Evolutionary conservation across 305 asterid species (phyloP).

Genomic region (Plantago coronopus): DNA sequence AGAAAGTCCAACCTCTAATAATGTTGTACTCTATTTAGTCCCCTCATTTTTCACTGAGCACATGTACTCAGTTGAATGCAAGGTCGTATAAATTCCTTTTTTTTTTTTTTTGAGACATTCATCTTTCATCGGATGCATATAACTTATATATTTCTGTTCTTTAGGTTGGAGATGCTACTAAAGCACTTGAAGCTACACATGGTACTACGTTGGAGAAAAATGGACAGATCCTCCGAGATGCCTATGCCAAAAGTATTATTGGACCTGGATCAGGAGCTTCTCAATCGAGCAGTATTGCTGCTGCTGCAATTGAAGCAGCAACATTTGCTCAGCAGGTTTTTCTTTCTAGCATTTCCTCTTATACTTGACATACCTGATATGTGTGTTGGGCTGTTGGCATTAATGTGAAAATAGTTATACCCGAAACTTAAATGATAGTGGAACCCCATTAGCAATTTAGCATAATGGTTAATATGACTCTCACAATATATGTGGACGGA

Average conservation of each 20-base stretch:
- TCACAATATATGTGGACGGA: not conserved
- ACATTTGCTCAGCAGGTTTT: constrained; percentile 97
- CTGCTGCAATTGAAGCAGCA: constrained; percentile 99
- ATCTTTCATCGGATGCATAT: constrained; percentile 7
- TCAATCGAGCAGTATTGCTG: constrained; percentile 94
- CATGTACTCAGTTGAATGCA: constrained; percentile 7
- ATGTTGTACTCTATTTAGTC: not conserved
- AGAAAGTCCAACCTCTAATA: not conserved
- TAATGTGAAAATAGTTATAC: not conserved
- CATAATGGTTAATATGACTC: not conserved
- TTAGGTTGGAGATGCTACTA: constrained; percentile 93
- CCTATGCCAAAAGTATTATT: constrained; percentile 89
- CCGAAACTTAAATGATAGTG: constrained; percentile 14
- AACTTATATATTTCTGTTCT: constrained; percentile 21
- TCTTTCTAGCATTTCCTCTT: constrained; percentile 22
- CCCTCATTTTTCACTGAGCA: constrained; percentile 16
- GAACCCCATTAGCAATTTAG: not conserved
- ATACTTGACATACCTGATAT: constrained; percentile 2
- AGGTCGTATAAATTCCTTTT: no score
- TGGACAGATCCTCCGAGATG: constrained; percentile 97
- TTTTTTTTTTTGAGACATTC: not conserved
- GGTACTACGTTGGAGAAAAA: constrained; percentile 92
- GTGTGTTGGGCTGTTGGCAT: not conserved
- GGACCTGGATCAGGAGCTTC: constrained; percentile 89
- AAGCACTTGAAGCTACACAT: constrained; percentile 90